phyloP scores from a whole-genome alignment of 2,329 filamentous ascomycete species.

The Penicillium paneum region DNA sequence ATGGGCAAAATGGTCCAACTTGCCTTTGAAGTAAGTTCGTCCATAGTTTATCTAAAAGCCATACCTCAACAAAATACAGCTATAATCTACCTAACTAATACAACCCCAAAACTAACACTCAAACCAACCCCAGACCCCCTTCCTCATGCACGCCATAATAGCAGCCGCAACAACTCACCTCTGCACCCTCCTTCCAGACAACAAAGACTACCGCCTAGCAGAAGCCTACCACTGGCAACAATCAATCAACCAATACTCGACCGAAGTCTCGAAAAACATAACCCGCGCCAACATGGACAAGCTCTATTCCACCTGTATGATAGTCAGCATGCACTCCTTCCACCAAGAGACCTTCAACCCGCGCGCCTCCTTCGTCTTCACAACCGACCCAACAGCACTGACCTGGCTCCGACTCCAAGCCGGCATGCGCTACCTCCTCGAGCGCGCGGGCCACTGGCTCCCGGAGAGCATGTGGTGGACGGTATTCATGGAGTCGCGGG shows the following conservation, averaged over 20 bases:
- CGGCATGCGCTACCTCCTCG: conserved; percentile 33
- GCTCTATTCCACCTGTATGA: conserved; percentile 38
- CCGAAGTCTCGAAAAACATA: conserved; percentile 28
- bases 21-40: conserved; percentile 30
- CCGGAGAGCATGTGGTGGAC: conserved; percentile 36
- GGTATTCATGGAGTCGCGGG: conserved; percentile 29
- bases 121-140: conserved; percentile 28
- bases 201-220: conserved; percentile 26
- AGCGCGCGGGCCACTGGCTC: conserved; percentile 25
- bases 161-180: conserved; percentile 33
- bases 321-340: conserved; percentile 38
- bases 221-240: conserved; percentile 40
- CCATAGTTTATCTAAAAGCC: background rate
- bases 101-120: background rate
- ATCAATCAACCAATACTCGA: conserved; percentile 35
- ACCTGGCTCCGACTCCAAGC: conserved; percentile 39
- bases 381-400: conserved; percentile 28
- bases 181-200: conserved; percentile 25
- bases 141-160: conserved; percentile 39
- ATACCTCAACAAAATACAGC: background rate
- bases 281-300: conserved; percentile 37
- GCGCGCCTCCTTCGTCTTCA: conserved; percentile 37
- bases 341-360: conserved; percentile 31
- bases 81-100: background rate
- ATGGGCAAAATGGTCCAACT: conserved; percentile 27